Evolutionary conservation across 2,329 filamentous ascomycete genomes (phyloP), one percentile per base, ranked within the genome.

Genomic region (Stylonectria norvegica): DNA sequence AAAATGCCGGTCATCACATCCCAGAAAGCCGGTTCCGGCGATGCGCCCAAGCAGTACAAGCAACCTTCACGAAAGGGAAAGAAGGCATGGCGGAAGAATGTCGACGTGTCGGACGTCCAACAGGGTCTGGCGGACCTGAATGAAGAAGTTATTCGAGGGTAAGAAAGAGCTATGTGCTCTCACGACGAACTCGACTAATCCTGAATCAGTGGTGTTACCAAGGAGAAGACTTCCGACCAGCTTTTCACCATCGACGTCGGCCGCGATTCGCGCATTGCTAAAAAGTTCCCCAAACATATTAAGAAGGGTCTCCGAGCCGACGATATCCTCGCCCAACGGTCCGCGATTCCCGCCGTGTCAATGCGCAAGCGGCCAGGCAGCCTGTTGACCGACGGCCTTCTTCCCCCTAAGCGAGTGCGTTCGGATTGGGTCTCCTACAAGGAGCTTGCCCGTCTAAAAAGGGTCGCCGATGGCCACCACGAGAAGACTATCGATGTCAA

Each of bases 41-140:
- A 74, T 23, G 85, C 87, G 14, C 90, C 89, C 9, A 81, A 83
- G 48, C 88, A 94, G 53, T 82, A 85, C 68, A 89, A 80, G 49
- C 93, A 98, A 66, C 81, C 89, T 18, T 97, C 91, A 5, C 79
- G 93, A 62, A 98, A 98, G 65, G 93, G 94, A 57, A 97, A 97
- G 70, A 97, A 95, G 71, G 91, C 93, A 20, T 98, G 93, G 93
- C 80, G 93, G 61, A 98, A 97, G 67, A 95, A 98, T 69, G 89
- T 98, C 65, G 89, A 98, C 67, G 79, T 97, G 47, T 85, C 87
- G 19, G 84, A 95, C 48, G 79, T 98, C 18, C 78, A 91, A 57
- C 71, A 85, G 38, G 93, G 93, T 45, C 78, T 98, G 22, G 84
- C 89, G 48, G 77, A 86, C 58, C 72, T 94, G 52, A 89, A 93